Conservation (phyloP, 129 eudicot species). For the Chrysanthemum seticuspe region DNA sequence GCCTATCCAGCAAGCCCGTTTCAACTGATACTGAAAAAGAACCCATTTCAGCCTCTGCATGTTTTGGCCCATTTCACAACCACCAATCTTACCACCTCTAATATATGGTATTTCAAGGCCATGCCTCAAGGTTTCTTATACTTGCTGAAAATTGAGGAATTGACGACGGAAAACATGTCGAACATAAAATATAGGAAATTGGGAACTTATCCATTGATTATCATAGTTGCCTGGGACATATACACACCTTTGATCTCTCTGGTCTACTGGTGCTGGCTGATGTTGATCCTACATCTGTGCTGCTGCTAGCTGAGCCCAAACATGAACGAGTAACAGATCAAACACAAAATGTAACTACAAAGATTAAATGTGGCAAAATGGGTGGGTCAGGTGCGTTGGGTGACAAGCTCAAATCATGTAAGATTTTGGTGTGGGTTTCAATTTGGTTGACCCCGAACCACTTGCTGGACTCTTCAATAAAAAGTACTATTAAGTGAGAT, state of each 20-base stretch:
- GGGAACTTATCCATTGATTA: slow-evolving; percentile 5
- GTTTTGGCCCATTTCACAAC: no score
- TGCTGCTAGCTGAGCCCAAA: slow-evolving; percentile 29
- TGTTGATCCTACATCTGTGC: slow-evolving; percentile 39
- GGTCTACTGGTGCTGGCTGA: slow-evolving; percentile 27
- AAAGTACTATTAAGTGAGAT: no score
- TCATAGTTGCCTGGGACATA: slow-evolving; percentile 3
- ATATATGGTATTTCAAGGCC: no score
- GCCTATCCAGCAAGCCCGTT: no score
- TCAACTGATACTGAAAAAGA: no score
- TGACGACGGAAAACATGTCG: no score
- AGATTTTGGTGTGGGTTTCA: background rate
- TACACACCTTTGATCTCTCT: slow-evolving; percentile 73
- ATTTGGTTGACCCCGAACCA: background rate
- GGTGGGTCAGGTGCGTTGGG: background rate
- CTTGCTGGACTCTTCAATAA: no score
- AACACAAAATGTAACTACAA: background rate
- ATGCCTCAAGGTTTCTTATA: no score
- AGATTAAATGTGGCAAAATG: background rate
- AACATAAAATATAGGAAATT: background rate
- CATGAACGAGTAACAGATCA: slow-evolving; percentile 10
- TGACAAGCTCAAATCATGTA: background rate
- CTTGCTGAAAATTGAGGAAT: background rate
- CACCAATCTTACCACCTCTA: no score
- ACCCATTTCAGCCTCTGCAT: no score